A percentile compares a stretch with the other conserved stretches of the same genome.
Evolutionary conservation across 768 basidiomycete genomes (phyloP).

Genomic region (Xerocomus brunneocitrinus): DNA sequence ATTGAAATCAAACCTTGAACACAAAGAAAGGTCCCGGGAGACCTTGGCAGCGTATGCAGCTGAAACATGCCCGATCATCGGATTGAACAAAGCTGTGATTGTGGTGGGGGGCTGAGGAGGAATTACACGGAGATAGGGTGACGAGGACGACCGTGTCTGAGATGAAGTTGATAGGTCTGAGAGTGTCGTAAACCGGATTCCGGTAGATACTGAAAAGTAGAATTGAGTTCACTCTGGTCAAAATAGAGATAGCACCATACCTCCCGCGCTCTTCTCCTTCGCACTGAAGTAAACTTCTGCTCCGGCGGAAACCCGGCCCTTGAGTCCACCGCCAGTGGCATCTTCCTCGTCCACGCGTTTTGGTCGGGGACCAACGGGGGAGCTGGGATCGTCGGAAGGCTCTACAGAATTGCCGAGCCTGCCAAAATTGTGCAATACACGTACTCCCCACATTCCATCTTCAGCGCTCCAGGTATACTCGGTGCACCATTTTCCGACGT

Average conservation of each 20-base stretch:
- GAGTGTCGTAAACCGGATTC: conserved; percentile 89
- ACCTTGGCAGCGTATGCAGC: conserved; percentile 88
- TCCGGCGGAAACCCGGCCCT: conserved; percentile 86
- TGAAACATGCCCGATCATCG: conserved; percentile 92
- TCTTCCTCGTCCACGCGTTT: conserved; percentile 96
- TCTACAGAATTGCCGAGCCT: conserved; percentile 43
- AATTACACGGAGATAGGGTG: conserved; percentile 24
- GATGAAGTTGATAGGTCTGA: conserved; percentile 72
- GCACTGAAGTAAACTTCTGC: conserved; percentile 93
- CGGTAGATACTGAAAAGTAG: conserved; percentile 69
- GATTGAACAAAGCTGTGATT: conserved; percentile 91
- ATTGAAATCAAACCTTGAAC: conserved; percentile 93
- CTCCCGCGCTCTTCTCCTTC: conserved; percentile 88
- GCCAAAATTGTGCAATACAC: conserved; percentile 90
- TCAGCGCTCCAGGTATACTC: conserved; percentile 95
- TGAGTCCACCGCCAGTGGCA: conserved; percentile 84
- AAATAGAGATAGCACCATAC: conserved; percentile 35
- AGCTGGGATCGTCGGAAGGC: conserved; percentile 32
- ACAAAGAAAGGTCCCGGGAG: conserved; percentile 78
- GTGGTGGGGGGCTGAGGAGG: conserved; percentile 84
- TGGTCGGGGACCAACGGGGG: conserved; percentile 32
- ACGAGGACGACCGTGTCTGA: conserved; percentile 42
- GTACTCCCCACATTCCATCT: conserved; percentile 89
- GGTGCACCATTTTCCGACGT: conserved; percentile 86
- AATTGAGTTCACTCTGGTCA: conserved; percentile 1